Conservation (phyloP, 1,284 basidiomycete genomes). For the Cryptococcus sp. region DNA sequence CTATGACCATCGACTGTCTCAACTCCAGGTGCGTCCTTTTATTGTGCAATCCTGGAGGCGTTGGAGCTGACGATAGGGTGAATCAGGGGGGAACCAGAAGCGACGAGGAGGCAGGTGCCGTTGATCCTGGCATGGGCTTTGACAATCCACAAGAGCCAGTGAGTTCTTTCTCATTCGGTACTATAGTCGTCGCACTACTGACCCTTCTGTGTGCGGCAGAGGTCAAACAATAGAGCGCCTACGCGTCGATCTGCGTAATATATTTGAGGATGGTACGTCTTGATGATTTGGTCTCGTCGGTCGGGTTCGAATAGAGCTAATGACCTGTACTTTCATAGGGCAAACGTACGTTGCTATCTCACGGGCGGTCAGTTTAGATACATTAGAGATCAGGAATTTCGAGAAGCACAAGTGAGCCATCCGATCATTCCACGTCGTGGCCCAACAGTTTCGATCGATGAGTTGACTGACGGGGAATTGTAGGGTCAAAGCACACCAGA, state of each 20-base stretch:
- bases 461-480: not conserved
- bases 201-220: not conserved
- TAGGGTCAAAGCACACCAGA: conserved; percentile 23
- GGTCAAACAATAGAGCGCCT: conserved; percentile 66
- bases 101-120: conserved; percentile 29
- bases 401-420: conserved; percentile 17
- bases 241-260: conserved; percentile 71
- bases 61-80: not conserved
- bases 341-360: conserved; percentile 44
- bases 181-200: not conserved
- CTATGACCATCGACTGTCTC: conserved; percentile 26
- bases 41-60: not conserved
- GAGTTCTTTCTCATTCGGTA: not conserved
- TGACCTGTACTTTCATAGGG: conserved; percentile 11
- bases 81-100: conserved; percentile 20
- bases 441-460: not conserved
- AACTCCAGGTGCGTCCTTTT: conserved; percentile 24
- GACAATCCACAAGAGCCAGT: conserved; percentile 40
- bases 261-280: conserved; percentile 52
- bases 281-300: not conserved
- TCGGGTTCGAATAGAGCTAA: not conserved
- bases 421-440: no score
- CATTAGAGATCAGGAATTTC: conserved; percentile 30
- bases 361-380: conserved; percentile 33
- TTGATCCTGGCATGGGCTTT: conserved; percentile 38